Base-by-base conservation (phyloP, 2,329 filamentous ascomycete genomes). In the Myriangium duriaei region DNA sequence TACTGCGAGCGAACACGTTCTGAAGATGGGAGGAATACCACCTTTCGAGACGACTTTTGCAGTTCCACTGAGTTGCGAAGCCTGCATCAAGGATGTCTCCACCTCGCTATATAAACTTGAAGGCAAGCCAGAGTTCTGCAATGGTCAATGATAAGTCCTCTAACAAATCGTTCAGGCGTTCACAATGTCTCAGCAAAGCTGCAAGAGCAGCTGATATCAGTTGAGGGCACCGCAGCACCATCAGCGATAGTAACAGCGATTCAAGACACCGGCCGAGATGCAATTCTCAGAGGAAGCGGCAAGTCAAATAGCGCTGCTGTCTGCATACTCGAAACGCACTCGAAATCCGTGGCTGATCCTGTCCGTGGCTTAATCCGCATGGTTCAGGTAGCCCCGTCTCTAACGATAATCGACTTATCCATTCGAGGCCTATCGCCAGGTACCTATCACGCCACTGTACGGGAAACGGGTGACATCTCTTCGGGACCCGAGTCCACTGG, bases 271-370 rank as follows among this genome's bases (percentile, higher is more conserved):
- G 91, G 91, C 37, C 76, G 86, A 53, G 88, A 96, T 72, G 88
- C 88, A 32, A 95, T 98, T 53, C 65, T 98, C 41, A 79, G 91
- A 49, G 91, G 91, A 39, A 87, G 81, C 42, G 91, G 91, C 46
- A 73, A 71, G 50, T 79, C 84, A 54, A 79, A 95, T 62, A 84
- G 84, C 87, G 83, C 86, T 18, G 85, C 88, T 31, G 91, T 98
- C 30, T 94, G 87, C 62, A 96, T 98, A 53, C 75, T 98, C 43
- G 91, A 98, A 67, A 92, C 85, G 40, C 77, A 84, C 53, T 71
- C 76, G 32, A 63, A 60, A 26, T 59, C 61, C 41, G 71, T 77
- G 40, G 58, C 64, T 47, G 71, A 79, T 51, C 69, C 81, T 50
- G 86, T 98, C 37, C 76, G 83, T 48, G 91, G 91, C 17, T 67